A percentile compares a stretch with the other conserved stretches of the same genome.
These are phyloP conservation scores for Biscutella auriculata DNA, from an alignment of 441 rosid species.

Conservation along the genomic window DNA sequence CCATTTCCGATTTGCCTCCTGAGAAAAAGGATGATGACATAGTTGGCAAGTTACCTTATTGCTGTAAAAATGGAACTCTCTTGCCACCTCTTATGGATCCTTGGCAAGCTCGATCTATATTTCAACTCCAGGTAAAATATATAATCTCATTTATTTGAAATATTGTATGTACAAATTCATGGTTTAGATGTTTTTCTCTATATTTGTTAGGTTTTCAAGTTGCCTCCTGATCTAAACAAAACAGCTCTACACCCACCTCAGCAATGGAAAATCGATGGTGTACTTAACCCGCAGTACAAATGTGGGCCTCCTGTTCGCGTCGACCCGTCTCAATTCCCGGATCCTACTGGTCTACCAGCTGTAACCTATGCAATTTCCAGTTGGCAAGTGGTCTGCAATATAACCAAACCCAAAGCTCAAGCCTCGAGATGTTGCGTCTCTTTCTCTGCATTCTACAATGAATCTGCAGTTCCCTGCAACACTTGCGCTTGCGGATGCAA, in stretches of 20 bases:
- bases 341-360: constrained; percentile 48
- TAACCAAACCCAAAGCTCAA: constrained; percentile 46
- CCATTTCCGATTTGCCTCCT: constrained; percentile 64
- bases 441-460: constrained; percentile 77
- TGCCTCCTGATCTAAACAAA: constrained; percentile 57
- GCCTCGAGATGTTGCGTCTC: constrained; percentile 70
- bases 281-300: constrained; percentile 49
- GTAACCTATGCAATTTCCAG: constrained; percentile 39
- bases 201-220: constrained; percentile 43
- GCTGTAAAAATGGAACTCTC: constrained; percentile 67
- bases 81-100: constrained; percentile 60
- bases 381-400: constrained; percentile 78
- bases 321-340: constrained; percentile 59
- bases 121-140: constrained; percentile 46
- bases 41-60: constrained; percentile 53
- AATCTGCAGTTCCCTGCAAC: constrained; percentile 60
- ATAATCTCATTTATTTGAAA: not conserved
- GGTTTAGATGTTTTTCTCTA: not conserved
- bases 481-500: constrained; percentile 89
- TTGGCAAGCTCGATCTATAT: constrained; percentile 38
- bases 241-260: constrained; percentile 67
- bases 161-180: not conserved
- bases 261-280: constrained; percentile 58
- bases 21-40: constrained; percentile 38
- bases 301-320: constrained; percentile 69